Conservation (phyloP, 345 rosid species). For the Trapa incisa region DNA sequence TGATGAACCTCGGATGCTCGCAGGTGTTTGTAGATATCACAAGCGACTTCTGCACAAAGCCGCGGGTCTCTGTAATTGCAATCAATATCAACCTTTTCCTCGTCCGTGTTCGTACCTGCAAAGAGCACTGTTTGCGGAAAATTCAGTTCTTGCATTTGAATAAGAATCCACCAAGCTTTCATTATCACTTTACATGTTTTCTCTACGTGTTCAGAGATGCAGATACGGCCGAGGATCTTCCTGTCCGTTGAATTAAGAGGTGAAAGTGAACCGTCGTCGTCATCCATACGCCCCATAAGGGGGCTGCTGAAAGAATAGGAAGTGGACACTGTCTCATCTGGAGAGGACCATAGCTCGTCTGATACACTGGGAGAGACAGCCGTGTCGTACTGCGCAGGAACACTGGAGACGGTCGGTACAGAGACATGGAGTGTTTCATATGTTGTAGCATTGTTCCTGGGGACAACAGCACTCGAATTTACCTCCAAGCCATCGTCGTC, state of each 20-base stretch:
- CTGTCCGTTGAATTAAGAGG: constrained; percentile 50
- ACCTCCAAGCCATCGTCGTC: constrained; percentile 17
- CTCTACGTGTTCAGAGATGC: constrained; percentile 43
- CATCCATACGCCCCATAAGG: constrained; percentile 59
- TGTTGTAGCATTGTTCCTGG: neutral
- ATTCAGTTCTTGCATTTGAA: neutral
- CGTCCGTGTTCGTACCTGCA: constrained; percentile 43
- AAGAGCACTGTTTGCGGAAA: neutral
- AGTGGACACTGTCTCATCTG: constrained; percentile 73
- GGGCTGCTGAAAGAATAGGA: constrained; percentile 81
- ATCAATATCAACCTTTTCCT: constrained; percentile 45
- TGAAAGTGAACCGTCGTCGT: constrained; percentile 18
- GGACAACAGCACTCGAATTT: constrained; percentile 4
- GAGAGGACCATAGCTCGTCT: constrained; percentile 41
- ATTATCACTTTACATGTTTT: constrained; percentile 24
- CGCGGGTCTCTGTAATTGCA: constrained; percentile 50
- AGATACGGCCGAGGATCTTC: constrained; percentile 58
- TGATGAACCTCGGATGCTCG: constrained; percentile 61
- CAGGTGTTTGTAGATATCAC: constrained; percentile 41
- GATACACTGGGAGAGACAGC: constrained; percentile 50
- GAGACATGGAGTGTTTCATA: constrained; percentile 11
- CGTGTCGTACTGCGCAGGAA: constrained; percentile 14
- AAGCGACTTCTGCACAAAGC: constrained; percentile 62
- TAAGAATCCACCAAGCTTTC: no score
- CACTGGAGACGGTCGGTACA: constrained; percentile 7